Base-by-base conservation (phyloP, 2,329 filamentous ascomycete genomes). In the Cordyceps fumosorosea region DNA sequence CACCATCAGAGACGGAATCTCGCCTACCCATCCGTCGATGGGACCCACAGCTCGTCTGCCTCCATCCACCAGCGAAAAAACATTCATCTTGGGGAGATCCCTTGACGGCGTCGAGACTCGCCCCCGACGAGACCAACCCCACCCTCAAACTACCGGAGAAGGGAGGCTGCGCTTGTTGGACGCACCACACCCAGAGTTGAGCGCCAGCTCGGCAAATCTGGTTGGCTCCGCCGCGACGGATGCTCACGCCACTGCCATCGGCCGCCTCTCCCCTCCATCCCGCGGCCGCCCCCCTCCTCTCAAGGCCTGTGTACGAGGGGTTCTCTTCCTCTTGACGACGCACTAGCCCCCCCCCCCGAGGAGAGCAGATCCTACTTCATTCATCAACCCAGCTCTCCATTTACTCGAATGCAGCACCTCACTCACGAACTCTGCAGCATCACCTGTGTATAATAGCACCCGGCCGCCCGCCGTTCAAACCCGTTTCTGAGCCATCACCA, bases 151-250 rank as follows among this genome's bases (percentile, higher is more conserved):
- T 20, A 18, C 3, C 12, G 34, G 12, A 22, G 22, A 24, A 20
- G n/a, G 4, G 20, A 24, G 18, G 11, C 56, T 51, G 56, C 56
- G 56, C 56, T 51, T 58, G 56, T 58, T 42, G 45, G 54, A 56
- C 54, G 22, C 45, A 48, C 44, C 16, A 29, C 32, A 29, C 14
- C 8, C 16, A 24, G 29, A 22, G 45, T 42, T 16, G 22, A 58
- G 56, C 56, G 56, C 53, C 22, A 29, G 37, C 57, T 65, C 64
- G 37, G 58, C 65, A 48, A 48, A 65, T 64, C 45, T 52, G 66
- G 67, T 52, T 53, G 56, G 45, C 66, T 67, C 65, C 48, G 56
- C 51, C 64, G 64, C 63, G 5, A 22, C 24, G 29, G 22, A 37
- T 45, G 40, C 40, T 2, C 37, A 18, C 26, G n/a, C 44, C 44